phyloP scores from a whole-genome alignment of 1,284 basidiomycete genomes.

The Leccinum laetum region DNA sequence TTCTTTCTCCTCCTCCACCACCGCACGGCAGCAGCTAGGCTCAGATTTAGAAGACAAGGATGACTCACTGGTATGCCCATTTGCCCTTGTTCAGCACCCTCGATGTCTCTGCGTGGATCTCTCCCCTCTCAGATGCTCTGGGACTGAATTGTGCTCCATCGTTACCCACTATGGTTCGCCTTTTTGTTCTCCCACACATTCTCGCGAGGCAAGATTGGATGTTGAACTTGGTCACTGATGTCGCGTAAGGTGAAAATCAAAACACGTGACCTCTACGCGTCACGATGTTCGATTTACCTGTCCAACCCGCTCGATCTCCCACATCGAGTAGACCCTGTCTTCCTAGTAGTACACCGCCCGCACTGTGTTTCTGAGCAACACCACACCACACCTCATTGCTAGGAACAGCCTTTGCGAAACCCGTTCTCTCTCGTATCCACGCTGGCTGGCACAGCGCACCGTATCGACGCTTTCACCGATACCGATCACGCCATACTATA shows the following conservation, averaged over 20 bases:
- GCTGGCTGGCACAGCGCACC: background rate
- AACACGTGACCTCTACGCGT: slow-evolving; percentile 17
- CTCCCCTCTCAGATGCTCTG: background rate
- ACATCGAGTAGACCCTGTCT: background rate
- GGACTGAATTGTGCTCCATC: rapidly evolving
- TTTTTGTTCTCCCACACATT: background rate
- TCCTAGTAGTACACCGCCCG: slow-evolving; percentile 56
- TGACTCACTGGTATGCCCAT: background rate
- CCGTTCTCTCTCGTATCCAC: background rate
- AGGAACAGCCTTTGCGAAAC: background rate
- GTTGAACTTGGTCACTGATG: background rate
- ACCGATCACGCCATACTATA: background rate
- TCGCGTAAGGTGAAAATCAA: slow-evolving; percentile 42
- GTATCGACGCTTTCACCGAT: background rate
- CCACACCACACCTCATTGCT: background rate
- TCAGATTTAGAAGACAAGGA: background rate
- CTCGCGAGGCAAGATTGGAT: background rate
- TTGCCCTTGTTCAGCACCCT: background rate
- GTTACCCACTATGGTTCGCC: background rate
- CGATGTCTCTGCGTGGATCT: background rate
- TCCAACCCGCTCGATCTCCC: background rate
- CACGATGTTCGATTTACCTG: background rate
- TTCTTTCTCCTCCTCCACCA: background rate
- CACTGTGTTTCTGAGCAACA: slow-evolving; percentile 9
- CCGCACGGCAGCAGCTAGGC: background rate